Conservation (phyloP, 2,329 filamentous ascomycete genomes). For the Metarhizium anisopliae region DNA sequence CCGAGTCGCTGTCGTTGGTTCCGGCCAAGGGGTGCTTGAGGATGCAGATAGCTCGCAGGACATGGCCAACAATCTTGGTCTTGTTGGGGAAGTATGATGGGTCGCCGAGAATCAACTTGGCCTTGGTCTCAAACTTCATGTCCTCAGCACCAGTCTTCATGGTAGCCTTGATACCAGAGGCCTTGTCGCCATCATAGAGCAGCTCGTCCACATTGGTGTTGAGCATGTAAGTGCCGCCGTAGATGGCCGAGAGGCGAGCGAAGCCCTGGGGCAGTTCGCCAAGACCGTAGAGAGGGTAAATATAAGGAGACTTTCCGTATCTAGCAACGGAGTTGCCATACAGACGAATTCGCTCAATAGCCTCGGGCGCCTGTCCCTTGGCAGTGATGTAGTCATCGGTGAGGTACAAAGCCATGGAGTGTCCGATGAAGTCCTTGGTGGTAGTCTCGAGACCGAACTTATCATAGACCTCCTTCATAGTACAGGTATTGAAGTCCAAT, state of each 20-base stretch:
- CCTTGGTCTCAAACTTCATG: slow-evolving; percentile 95
- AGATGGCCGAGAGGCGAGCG: slow-evolving; percentile 93
- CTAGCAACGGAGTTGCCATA: slow-evolving; percentile 97
- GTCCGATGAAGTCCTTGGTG: slow-evolving; percentile 93
- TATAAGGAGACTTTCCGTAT: slow-evolving; percentile 98
- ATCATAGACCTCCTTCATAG: slow-evolving; percentile 98
- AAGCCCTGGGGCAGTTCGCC: slow-evolving; percentile 97
- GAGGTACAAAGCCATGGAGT: slow-evolving; percentile 94
- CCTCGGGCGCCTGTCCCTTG: slow-evolving; percentile 67
- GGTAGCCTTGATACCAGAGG: slow-evolving; percentile 92
- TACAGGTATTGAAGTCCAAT: slow-evolving; percentile 67
- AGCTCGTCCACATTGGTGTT: slow-evolving; percentile 92
- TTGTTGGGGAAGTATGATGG: slow-evolving; percentile 94
- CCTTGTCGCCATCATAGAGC: slow-evolving; percentile 73
- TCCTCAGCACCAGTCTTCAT: slow-evolving; percentile 77
- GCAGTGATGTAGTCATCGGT: slow-evolving; percentile 79
- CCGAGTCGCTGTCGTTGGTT: slow-evolving; percentile 80
- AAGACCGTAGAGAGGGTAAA: slow-evolving; percentile 96
- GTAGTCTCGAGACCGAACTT: slow-evolving; percentile 87
- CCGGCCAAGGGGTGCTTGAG: slow-evolving; percentile 89
- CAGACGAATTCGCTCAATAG: slow-evolving; percentile 83
- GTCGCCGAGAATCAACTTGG: slow-evolving; percentile 91
- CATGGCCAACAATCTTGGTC: slow-evolving; percentile 76
- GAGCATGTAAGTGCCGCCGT: slow-evolving; percentile 98
- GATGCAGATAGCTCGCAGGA: slow-evolving; percentile 95